Evolutionary conservation across 2,329 filamentous ascomycete genomes (phyloP).

Genomic region (Coniochaeta prunicola): DNA sequence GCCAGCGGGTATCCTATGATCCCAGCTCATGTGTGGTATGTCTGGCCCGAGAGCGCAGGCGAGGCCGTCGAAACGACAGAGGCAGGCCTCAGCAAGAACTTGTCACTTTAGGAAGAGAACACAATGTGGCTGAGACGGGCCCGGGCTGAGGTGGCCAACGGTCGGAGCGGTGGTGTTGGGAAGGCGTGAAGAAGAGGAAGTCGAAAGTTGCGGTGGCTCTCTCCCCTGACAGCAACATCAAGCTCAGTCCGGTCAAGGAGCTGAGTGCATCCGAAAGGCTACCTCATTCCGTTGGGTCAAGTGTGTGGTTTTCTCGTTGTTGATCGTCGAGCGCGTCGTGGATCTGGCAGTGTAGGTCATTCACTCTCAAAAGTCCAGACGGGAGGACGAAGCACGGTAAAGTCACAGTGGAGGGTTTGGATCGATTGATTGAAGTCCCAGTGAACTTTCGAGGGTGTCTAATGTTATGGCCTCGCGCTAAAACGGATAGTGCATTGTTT

Average conservation of each 20-base stretch:
- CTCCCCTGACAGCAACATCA: constrained; percentile 4
- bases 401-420: background rate
- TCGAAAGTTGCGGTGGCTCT: constrained; percentile 1
- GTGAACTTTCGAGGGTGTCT: background rate
- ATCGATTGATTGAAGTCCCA: background rate
- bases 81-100: constrained; percentile 4
- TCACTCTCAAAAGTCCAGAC: background rate
- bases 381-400: background rate
- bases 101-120: background rate
- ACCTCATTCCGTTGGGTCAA: constrained; percentile 46
- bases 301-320: constrained; percentile 1
- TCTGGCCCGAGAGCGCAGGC: background rate
- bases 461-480: constrained; percentile 1
- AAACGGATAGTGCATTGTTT: background rate
- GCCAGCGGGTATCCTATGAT: constrained; percentile 51
- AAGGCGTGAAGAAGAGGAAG: background rate
- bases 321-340: constrained; percentile 14
- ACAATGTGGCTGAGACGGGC: background rate
- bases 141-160: no score
- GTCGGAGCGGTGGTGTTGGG: background rate
- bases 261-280: constrained; percentile 48
- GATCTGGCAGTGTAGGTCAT: no score
- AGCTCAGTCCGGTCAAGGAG: constrained; percentile 54
- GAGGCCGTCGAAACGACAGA: constrained; percentile 8
- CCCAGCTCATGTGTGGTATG: constrained; percentile 39